phyloP scores from a whole-genome alignment of 2,329 filamentous ascomycete species.

The Talaromyces islandicus region DNA sequence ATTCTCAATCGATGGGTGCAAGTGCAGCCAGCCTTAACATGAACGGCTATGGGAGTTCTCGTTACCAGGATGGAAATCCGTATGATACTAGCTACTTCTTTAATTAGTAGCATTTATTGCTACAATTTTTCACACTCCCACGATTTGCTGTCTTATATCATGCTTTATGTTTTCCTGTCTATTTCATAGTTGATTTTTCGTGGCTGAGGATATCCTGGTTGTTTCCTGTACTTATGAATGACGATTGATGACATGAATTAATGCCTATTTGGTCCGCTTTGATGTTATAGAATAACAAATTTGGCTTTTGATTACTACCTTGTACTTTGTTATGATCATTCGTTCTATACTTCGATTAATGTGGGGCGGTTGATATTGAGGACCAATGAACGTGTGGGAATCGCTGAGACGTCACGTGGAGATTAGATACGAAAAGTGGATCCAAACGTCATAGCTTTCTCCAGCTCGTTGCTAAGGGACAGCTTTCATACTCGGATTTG shows the following conservation, averaged over 20 bases:
- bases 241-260: not conserved
- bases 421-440: not conserved
- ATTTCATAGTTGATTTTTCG: not conserved
- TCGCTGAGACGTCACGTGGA: not conserved
- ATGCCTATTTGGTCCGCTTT: not conserved
- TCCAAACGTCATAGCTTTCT: not conserved
- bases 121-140: not conserved
- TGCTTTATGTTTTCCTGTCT: not conserved
- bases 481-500: not conserved
- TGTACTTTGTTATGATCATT: not conserved
- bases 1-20: conserved; percentile 1
- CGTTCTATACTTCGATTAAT: not conserved
- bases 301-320: not conserved
- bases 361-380: not conserved
- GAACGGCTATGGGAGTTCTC: conserved; percentile 1
- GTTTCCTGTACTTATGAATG: not conserved
- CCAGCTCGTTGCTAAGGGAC: not conserved
- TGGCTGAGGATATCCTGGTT: not conserved
- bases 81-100: conserved; percentile 3
- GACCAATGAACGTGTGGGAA: not conserved
- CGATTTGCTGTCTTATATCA: not conserved
- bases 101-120: not conserved
- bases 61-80: conserved; percentile 8
- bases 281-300: not conserved
- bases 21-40: conserved; percentile 7